Evolutionary conservation across 1,139 yeast genomes (phyloP), one percentile per base, ranked within the genome.

Genomic region (Suhomyces chickasaworum): DNA sequence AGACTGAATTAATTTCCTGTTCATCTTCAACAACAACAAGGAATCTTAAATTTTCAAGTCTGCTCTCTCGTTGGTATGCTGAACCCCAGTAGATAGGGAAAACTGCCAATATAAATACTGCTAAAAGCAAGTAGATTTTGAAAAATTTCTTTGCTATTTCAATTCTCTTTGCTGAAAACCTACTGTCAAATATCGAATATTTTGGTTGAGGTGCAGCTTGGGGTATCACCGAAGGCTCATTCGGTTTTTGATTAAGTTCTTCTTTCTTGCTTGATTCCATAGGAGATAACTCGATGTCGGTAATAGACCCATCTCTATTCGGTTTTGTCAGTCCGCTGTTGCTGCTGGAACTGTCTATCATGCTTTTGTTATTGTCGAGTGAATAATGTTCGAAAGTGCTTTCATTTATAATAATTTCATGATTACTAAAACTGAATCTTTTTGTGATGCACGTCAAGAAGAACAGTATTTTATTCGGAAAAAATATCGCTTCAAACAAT

Each of bases 1-100:
- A 55, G 0, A 68, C 52, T 3, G 68, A 69, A 37, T 61, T 58
- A 8, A 66, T 44, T 7, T 54, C 52, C 2, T 46, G 49, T 30
- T 66, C 69, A 47, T 74, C 77, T 31, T 66, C 77, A 40, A 71
- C 64, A 5, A 73, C 77, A 22, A 73, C 77, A 54, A 73, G 64
- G 67, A 72, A 64, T 25, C 59, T 58, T 49, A 74, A 63, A 49
- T 72, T 68, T 27, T 57, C 61, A 10, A 65, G 46, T 36, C 76
- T 60, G 10, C 49, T 32, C 23, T 51, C 40, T 43, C 77, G 60
- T 7, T 61, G 53, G 53, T 60, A 73, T 53, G 63, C 57, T 4
- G 78, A 64, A n/a, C 78, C 79, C 78, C 78, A 74, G 54, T 73
- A 74, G 40, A 73, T 63, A 9, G 74, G 64, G 44, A 72, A 69